Percentiles rank a stretch among this genome's conserved stretches.
Conservation (phyloP, 1,284 basidiomycete species). For the Ceratobasidium sp. region DNA sequence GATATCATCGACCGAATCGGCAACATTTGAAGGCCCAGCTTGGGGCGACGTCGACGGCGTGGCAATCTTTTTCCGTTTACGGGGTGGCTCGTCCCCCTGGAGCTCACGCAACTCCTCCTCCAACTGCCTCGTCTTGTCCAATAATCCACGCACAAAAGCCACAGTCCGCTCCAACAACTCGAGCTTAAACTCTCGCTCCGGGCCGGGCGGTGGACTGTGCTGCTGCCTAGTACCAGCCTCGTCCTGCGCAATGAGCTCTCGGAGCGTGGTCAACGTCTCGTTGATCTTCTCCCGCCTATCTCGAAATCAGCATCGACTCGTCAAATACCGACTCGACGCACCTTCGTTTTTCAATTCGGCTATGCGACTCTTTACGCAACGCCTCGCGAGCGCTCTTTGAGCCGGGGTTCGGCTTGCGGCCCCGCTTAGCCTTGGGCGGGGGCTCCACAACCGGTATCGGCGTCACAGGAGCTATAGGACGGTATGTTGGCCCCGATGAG, state of each 20-base stretch:
- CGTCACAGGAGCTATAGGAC: slow-evolving; percentile 31
- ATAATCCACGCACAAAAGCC: slow-evolving; percentile 39
- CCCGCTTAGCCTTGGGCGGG: slow-evolving; percentile 36
- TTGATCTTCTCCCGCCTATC: slow-evolving; percentile 47
- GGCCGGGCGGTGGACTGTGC: slow-evolving; percentile 40
- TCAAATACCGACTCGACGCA: neutral
- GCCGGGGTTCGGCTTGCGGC: slow-evolving; percentile 38
- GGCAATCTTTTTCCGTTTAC: slow-evolving; percentile 20
- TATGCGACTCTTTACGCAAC: slow-evolving; percentile 46
- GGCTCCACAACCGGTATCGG: slow-evolving; percentile 22
- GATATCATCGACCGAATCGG: slow-evolving; percentile 16
- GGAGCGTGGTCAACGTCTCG: slow-evolving; percentile 43
- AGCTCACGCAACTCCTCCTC: slow-evolving; percentile 36
- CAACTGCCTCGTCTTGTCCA: slow-evolving; percentile 35
- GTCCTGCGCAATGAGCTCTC: slow-evolving; percentile 40
- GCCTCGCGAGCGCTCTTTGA: slow-evolving; percentile 41
- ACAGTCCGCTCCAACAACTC: slow-evolving; percentile 46
- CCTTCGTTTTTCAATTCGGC: slow-evolving; percentile 46
- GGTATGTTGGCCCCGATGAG: slow-evolving; percentile 3
- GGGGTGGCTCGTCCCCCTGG: slow-evolving; percentile 15
- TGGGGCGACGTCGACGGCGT: slow-evolving; percentile 22
- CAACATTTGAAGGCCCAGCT: slow-evolving; percentile 2
- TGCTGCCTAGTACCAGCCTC: slow-evolving; percentile 38
- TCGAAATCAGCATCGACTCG: neutral
- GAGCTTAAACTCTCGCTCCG: slow-evolving; percentile 46